A percentile compares a stretch with the other conserved stretches of the same genome.
Evolutionary conservation across 1,139 yeast genomes (phyloP).

Genomic region (Diutina rugosa): DNA sequence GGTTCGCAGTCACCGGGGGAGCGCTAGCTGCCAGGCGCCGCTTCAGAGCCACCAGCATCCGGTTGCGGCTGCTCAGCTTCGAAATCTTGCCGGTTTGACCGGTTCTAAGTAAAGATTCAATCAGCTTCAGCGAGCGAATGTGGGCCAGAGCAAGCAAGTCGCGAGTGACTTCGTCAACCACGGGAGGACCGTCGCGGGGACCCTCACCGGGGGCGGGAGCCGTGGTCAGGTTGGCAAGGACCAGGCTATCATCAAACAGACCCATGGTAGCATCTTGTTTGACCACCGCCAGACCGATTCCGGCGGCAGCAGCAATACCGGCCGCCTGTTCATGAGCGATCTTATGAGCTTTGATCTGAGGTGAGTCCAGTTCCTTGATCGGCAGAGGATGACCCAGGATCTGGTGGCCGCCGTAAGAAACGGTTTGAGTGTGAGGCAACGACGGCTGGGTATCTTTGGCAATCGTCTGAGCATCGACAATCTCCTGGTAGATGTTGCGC

Average conservation of each 20-base stretch:
- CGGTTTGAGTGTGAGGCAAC: background rate
- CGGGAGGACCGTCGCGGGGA: background rate
- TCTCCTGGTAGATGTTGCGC: constrained; percentile 33
- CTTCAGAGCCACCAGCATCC: background rate
- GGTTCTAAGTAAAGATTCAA: background rate
- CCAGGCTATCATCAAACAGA: background rate
- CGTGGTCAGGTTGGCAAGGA: background rate
- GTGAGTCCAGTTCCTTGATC: background rate
- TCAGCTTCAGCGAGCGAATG: background rate
- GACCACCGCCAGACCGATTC: constrained; percentile 1
- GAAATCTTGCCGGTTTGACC: background rate
- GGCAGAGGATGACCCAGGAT: constrained; percentile 1
- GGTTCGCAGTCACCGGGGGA: background rate
- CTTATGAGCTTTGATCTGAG: background rate
- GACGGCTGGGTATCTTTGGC: background rate
- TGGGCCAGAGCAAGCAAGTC: background rate
- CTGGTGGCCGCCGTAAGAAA: background rate
- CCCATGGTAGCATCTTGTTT: background rate
- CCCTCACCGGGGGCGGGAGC: background rate
- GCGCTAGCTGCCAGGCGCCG: background rate
- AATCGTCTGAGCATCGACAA: constrained; percentile 23
- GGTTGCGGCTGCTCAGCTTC: background rate
- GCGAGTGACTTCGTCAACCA: background rate
- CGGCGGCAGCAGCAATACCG: constrained; percentile 1
- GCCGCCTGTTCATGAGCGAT: background rate